Evolutionary conservation across 2,329 filamentous ascomycete genomes (phyloP).

Genomic region (Colletotrichum salicis): DNA sequence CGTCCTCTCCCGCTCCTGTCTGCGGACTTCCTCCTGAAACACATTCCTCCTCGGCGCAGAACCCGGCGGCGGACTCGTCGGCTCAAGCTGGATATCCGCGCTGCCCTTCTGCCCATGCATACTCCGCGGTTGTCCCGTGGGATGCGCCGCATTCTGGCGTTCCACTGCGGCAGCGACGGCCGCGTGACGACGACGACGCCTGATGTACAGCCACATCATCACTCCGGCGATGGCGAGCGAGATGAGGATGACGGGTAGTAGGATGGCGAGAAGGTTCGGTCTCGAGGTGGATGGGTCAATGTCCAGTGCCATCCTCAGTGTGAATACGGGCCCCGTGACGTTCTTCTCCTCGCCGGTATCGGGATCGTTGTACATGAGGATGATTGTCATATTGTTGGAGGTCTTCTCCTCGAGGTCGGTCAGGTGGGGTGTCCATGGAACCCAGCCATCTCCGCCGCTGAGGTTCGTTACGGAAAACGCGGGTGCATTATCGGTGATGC

Average conservation of each 20-base stretch:
- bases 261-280: slow-evolving; percentile 39
- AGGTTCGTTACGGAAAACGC: slow-evolving; percentile 36
- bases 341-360: slow-evolving; percentile 33
- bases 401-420: slow-evolving; percentile 37
- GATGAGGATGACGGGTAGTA: slow-evolving; percentile 44
- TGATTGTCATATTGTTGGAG: slow-evolving; percentile 36
- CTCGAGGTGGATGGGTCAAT: slow-evolving; percentile 4
- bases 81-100: slow-evolving; percentile 44
- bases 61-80: slow-evolving; percentile 35
- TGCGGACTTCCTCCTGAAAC: slow-evolving; percentile 50
- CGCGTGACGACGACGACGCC: slow-evolving; percentile 39
- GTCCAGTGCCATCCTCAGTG: slow-evolving; percentile 20
- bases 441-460: slow-evolving; percentile 43
- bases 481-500: slow-evolving; percentile 28
- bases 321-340: slow-evolving; percentile 41
- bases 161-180: slow-evolving; percentile 2
- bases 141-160: not conserved
- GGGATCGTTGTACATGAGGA: slow-evolving; percentile 38
- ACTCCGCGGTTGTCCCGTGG: not conserved
- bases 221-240: slow-evolving; percentile 38
- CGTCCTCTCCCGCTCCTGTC: slow-evolving; percentile 44
- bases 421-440: slow-evolving; percentile 40
- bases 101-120: slow-evolving; percentile 35
- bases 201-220: slow-evolving; percentile 40
- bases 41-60: slow-evolving; percentile 41